Base-by-base conservation (phyloP, 2,329 filamentous ascomycete genomes). In the Parastagonospora nodorum region DNA sequence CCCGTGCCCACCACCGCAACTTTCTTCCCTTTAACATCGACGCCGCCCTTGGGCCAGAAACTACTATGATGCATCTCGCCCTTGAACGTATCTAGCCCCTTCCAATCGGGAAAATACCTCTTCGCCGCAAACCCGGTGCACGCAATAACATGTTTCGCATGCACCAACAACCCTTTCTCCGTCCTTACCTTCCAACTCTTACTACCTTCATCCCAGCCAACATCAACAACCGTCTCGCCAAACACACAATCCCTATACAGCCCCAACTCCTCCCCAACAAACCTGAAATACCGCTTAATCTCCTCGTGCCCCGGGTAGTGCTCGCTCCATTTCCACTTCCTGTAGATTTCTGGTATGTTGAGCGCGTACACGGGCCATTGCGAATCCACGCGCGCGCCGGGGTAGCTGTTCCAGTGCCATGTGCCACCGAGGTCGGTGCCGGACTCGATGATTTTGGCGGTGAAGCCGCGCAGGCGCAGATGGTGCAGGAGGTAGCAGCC, bases 1-100 rank as follows among this genome's bases (percentile, higher is more conserved):
- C 84, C 84, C 0, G 83, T 86, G 9, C 85, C 85, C 33, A 87
- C 81, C 53, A 87, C 77, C 9, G 79, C 84, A 42, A 81, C 78
- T 12, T 77, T 76, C 65, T 86, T 86, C 42, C 77, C 77, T 19
- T 74, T 72, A 29, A 84, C 76, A 40, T 80, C 75, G 30, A 86
- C 71, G 78, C 71, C 7, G 80, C 74, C 2, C 4, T 82, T 73
- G 1, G 83, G 82, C 83, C 82, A 85, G 65, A 80, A 80, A 4
- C 80, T 81, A 0, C 82, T 80, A 66, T 85, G 83, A 58, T 82
- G 76, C 12, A 84, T 75, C 4, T 75, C 60, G 12, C 84, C 84
- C 45, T 81, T 76, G 75, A 85, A 87, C 31, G 73, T 77, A 19
- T 82, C 76, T 39, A 84, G 76, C 12, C 83, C 83, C 7, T 77